Percentiles rank a stretch among this genome's conserved stretches.
phyloP scores from a whole-genome alignment of 2,329 filamentous ascomycete genomes.

The Zarea fungicola region DNA sequence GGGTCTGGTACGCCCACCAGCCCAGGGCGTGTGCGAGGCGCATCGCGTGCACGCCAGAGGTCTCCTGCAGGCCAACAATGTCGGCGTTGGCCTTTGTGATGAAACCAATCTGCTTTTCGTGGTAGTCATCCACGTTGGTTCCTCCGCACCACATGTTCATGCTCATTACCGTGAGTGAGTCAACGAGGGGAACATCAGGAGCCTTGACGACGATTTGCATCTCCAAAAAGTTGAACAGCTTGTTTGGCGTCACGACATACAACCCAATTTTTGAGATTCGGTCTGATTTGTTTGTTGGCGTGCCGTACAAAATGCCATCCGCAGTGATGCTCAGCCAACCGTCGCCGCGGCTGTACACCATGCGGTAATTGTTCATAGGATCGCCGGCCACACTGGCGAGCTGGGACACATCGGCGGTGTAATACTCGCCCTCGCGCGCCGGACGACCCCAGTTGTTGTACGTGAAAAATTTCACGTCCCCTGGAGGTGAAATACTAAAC shows the following conservation, averaged over 20 bases:
- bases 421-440: slow-evolving; percentile 29
- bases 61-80: slow-evolving; percentile 34
- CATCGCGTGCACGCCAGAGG: slow-evolving; percentile 23
- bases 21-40: slow-evolving; percentile 33
- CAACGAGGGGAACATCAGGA: slow-evolving; percentile 24
- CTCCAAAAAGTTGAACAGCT: slow-evolving; percentile 19
- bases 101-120: slow-evolving; percentile 33
- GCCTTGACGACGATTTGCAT: slow-evolving; percentile 31
- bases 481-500: slow-evolving; percentile 19
- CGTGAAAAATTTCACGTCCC: slow-evolving; percentile 18
- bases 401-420: slow-evolving; percentile 25
- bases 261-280: slow-evolving; percentile 22
- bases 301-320: slow-evolving; percentile 31
- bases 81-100: slow-evolving; percentile 27
- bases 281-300: slow-evolving; percentile 19
- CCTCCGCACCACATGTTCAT: slow-evolving; percentile 37
- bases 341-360: slow-evolving; percentile 16
- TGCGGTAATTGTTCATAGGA: slow-evolving; percentile 23
- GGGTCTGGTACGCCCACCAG: slow-evolving; percentile 31
- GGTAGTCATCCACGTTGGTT: slow-evolving; percentile 29
- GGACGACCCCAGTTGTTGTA: slow-evolving; percentile 29
- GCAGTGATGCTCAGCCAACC: slow-evolving; percentile 28
- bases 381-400: slow-evolving; percentile 26
- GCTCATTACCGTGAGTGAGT: slow-evolving; percentile 29
- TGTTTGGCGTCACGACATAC: slow-evolving; percentile 21